Percentiles rank a stretch among this genome's conserved stretches.
Evolutionary conservation across 768 basidiomycete species (phyloP).

Genomic region (Amanita fuliginea): DNA sequence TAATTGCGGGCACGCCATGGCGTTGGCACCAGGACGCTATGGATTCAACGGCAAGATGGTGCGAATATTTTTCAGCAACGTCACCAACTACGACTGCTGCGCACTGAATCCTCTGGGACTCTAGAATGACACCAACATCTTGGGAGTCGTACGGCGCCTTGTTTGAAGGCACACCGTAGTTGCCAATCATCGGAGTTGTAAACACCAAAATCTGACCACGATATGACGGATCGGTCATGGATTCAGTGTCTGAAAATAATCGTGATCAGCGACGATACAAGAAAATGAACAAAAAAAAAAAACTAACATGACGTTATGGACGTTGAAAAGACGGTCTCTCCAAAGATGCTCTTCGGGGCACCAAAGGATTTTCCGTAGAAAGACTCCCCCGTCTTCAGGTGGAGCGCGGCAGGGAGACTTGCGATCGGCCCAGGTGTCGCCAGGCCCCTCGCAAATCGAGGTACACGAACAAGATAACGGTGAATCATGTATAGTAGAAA

Average conservation of each 20-base stretch:
- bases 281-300: slow-evolving; percentile 9
- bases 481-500: slow-evolving; percentile 37
- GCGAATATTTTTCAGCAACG: slow-evolving; percentile 90
- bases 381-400: slow-evolving; percentile 89
- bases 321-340: slow-evolving; percentile 98
- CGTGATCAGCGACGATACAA: neutral
- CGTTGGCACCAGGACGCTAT: slow-evolving; percentile 90
- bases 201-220: slow-evolving; percentile 97
- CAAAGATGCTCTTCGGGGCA: slow-evolving; percentile 74
- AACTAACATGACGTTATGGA: slow-evolving; percentile 91
- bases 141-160: slow-evolving; percentile 55
- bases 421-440: slow-evolving; percentile 48
- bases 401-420: slow-evolving; percentile 68
- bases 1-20: slow-evolving; percentile 83
- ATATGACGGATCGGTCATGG: slow-evolving; percentile 99
- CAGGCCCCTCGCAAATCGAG: slow-evolving; percentile 45
- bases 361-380: slow-evolving; percentile 90
- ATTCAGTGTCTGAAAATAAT: slow-evolving; percentile 75
- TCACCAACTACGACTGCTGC: slow-evolving; percentile 89
- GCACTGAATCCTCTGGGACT: slow-evolving; percentile 85
- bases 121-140: slow-evolving; percentile 82
- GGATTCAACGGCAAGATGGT: slow-evolving; percentile 89
- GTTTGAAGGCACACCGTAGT: slow-evolving; percentile 93
- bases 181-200: slow-evolving; percentile 96
- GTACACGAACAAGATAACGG: slow-evolving; percentile 39